Conservation (phyloP, 805 yeast species). For the Candida palmyrensis region DNA sequence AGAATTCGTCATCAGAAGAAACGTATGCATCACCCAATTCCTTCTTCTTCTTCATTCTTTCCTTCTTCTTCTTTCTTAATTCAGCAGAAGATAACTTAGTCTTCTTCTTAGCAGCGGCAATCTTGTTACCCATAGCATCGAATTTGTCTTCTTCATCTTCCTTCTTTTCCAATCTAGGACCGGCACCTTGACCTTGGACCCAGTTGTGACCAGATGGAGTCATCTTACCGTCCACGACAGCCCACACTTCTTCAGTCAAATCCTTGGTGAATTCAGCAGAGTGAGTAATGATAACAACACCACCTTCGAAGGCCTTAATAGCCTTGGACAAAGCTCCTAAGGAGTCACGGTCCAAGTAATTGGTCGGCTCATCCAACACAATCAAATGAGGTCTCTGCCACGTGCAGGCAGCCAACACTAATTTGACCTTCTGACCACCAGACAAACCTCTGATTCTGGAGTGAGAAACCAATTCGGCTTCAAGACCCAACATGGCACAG, state of each 20-base stretch:
- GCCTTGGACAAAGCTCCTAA: slow-evolving; percentile 99
- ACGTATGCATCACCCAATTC: slow-evolving; percentile 99
- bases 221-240: slow-evolving; percentile 96
- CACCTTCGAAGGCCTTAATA: slow-evolving; percentile 98
- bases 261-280: slow-evolving; percentile 99
- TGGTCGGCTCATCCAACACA: slow-evolving; percentile 99
- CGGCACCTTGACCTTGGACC: slow-evolving; percentile 99
- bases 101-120: slow-evolving; percentile 93
- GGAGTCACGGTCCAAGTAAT: slow-evolving; percentile 98
- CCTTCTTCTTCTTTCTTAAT: slow-evolving; percentile 99
- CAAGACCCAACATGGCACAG: slow-evolving; percentile 98
- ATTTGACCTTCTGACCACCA: slow-evolving; percentile 99
- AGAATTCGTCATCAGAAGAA: slow-evolving; percentile 77
- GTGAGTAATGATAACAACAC: slow-evolving; percentile 99
- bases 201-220: slow-evolving; percentile 99
- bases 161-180: slow-evolving; percentile 98
- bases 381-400: slow-evolving; percentile 99
- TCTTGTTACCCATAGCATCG: slow-evolving; percentile 99
- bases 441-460: slow-evolving; percentile 99
- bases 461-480: slow-evolving; percentile 98
- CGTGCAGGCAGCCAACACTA: slow-evolving; percentile 99
- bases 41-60: slow-evolving; percentile 99
- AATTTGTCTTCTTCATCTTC: slow-evolving; percentile 96
- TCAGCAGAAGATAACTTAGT: slow-evolving; percentile 97
- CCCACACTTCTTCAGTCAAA: slow-evolving; percentile 99